A percentile compares a stretch with the other conserved stretches of the same genome.
Evolutionary conservation across 768 basidiomycete species (phyloP).

Genomic region (Amanita polypyramis): DNA sequence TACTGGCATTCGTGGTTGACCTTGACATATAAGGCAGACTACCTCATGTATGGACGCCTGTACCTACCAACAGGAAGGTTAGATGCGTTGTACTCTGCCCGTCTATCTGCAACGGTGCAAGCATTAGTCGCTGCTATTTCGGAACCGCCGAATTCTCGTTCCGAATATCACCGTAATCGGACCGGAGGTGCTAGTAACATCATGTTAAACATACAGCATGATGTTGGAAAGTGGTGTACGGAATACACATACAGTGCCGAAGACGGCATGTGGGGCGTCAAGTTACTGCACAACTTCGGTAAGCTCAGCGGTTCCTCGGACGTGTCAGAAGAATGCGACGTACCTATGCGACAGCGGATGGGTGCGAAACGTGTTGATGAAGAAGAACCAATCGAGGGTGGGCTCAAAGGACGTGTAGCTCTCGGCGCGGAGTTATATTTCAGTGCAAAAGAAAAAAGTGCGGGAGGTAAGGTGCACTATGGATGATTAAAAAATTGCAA

Average conservation of each 20-base stretch:
- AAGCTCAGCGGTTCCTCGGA: conserved; percentile 36
- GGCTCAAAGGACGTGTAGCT: conserved; percentile 82
- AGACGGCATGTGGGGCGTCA: conserved; percentile 87
- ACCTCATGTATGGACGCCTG: conserved; percentile 85
- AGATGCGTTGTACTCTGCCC: conserved; percentile 82
- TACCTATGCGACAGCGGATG: conserved; percentile 12
- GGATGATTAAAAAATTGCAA: background rate
- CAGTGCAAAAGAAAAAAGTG: conserved; percentile 86
- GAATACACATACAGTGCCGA: conserved; percentile 94
- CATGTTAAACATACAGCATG: conserved; percentile 85
- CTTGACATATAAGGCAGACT: conserved; percentile 44
- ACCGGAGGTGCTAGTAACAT: conserved; percentile 50
- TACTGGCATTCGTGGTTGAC: background rate
- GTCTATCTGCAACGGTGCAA: conserved; percentile 72
- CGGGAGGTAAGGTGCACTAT: conserved; percentile 58
- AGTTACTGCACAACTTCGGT: conserved; percentile 89
- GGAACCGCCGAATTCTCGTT: conserved; percentile 44
- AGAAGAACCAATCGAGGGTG: conserved; percentile 87
- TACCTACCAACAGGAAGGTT: conserved; percentile 84
- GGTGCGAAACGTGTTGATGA: conserved; percentile 81
- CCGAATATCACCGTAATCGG: conserved; percentile 29
- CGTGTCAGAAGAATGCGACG: conserved; percentile 23
- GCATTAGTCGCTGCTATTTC: conserved; percentile 80
- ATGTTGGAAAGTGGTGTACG: conserved; percentile 84
- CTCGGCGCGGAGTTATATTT: conserved; percentile 92